Base-by-base conservation (phyloP, 108 stramenopile species). In the Bacterosira constricta region DNA sequence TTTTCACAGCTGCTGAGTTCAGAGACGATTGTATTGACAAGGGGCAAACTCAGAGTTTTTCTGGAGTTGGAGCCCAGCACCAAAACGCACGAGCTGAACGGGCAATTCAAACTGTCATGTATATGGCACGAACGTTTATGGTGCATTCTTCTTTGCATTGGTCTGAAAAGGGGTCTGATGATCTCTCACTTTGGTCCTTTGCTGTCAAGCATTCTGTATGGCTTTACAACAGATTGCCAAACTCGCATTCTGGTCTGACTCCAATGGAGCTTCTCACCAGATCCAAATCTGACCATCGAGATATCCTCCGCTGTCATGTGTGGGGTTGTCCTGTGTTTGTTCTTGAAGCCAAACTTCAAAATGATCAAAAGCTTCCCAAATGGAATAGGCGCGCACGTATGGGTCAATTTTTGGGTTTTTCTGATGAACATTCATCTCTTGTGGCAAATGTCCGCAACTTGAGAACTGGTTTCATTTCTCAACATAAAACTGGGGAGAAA, bases 41-140 rank as follows among this genome's bases (percentile, higher is more conserved):
- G 8, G 13, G 27, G 15, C 63, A 58, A 12, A 58, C 55, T 0
- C 83, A 84, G 51, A 20, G 31, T 0, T 77, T 83, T 30, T 55
- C 21, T 34, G 82, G 82, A 6, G 63, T 69, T 7, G 76, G 77
- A 13, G 77, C 77, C 0, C 53, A 83, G 3, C 77, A 78, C 57
- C 80, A 85, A 51, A 86, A 86, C 62, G 75, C 71, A 27, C 52
- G 64, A 21, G 80, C 82, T 29, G 80, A 86, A 58, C 23, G 66
- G 0, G 58, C 74, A 0, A 81, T 84, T 0, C 69, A 66, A 54
- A 79, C 77, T 0, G 52, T 84, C 3, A 71, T 51, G 17, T 44
- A 27, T 6, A 77, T 65, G 73, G 86, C 83, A 9, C 35, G 69
- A 3, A 44, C 83, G 4, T 79, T 81, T 59, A 36, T 86, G 54